Evolutionary conservation across 768 basidiomycete genomes (phyloP).

Genomic region (Termitomyces bulborhizus): DNA sequence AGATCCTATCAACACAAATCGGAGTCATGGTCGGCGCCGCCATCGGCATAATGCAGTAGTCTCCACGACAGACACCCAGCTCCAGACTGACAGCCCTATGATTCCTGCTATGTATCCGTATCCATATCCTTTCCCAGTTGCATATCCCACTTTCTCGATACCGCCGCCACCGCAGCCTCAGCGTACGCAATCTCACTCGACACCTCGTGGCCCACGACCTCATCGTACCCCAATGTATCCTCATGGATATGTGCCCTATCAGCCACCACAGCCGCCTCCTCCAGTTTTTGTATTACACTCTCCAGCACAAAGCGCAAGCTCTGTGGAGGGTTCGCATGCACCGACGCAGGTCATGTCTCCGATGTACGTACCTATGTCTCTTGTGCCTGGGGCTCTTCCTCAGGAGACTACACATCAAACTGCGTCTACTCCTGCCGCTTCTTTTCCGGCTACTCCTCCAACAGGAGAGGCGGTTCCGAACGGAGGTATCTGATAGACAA

Average conservation of each 20-base stretch:
- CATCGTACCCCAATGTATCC: constrained; percentile 20
- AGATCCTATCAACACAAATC: background rate
- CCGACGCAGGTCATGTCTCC: constrained; percentile 11
- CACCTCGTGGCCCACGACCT: constrained; percentile 16
- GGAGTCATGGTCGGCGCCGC: constrained; percentile 6
- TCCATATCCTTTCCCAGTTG: constrained; percentile 22
- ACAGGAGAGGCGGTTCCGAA: background rate
- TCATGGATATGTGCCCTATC: constrained; percentile 25
- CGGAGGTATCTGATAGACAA: background rate
- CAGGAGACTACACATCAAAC: background rate
- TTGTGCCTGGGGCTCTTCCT: constrained; percentile 12
- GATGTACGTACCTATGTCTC: constrained; percentile 14
- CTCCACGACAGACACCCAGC: constrained; percentile 9
- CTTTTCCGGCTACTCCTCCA: background rate
- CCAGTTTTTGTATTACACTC: constrained; percentile 19
- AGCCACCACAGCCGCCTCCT: constrained; percentile 18
- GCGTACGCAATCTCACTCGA: constrained; percentile 10
- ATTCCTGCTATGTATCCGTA: constrained; percentile 27
- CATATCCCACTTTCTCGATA: constrained; percentile 16
- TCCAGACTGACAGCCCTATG: constrained; percentile 14
- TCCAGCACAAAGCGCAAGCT: constrained; percentile 9
- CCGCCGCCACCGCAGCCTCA: constrained; percentile 4
- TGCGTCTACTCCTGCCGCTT: background rate
- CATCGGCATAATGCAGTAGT: constrained; percentile 11
- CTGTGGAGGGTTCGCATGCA: constrained; percentile 5